These are phyloP conservation scores for Falciphora oryzae DNA, from an alignment of 2,329 filamentous ascomycete species.

Conservation along the genomic window DNA sequence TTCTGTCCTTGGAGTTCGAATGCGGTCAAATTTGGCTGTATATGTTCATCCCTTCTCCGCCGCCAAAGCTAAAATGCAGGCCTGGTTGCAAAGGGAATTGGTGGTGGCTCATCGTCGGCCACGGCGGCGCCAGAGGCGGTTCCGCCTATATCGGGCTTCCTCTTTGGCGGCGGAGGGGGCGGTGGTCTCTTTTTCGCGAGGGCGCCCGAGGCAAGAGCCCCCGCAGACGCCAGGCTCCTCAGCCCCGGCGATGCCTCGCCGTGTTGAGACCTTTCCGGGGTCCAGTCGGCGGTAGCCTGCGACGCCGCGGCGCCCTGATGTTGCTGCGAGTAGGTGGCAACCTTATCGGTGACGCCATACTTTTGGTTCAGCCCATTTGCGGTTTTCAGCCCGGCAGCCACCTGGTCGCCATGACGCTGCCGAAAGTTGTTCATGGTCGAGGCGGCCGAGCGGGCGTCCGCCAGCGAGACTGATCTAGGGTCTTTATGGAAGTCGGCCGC, in stretches of 20 bases:
- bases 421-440: slow-evolving; percentile 63
- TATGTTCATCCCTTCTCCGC: background rate
- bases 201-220: slow-evolving; percentile 12
- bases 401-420: slow-evolving; percentile 63
- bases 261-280: background rate
- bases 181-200: slow-evolving; percentile 48
- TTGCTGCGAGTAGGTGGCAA: slow-evolving; percentile 7
- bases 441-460: slow-evolving; percentile 53
- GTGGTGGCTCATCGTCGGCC: slow-evolving; percentile 19
- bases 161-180: slow-evolving; percentile 46
- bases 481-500: slow-evolving; percentile 54
- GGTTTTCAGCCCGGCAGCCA: slow-evolving; percentile 51
- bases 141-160: slow-evolving; percentile 32
- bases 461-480: slow-evolving; percentile 53
- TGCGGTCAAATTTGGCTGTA: background rate
- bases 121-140: slow-evolving; percentile 8
- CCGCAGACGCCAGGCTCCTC: slow-evolving; percentile 6
- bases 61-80: background rate
- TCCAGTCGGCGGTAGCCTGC: background rate
- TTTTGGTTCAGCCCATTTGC: slow-evolving; percentile 56
- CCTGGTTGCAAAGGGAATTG: background rate
- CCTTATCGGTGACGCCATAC: slow-evolving; percentile 41
- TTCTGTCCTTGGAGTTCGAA: no score
- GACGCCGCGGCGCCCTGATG: background rate
- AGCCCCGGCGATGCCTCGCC: background rate